Percentiles rank a stretch among this genome's conserved stretches.
Evolutionary conservation across 768 basidiomycete species (phyloP).

Genomic region (Suillus luteus): DNA sequence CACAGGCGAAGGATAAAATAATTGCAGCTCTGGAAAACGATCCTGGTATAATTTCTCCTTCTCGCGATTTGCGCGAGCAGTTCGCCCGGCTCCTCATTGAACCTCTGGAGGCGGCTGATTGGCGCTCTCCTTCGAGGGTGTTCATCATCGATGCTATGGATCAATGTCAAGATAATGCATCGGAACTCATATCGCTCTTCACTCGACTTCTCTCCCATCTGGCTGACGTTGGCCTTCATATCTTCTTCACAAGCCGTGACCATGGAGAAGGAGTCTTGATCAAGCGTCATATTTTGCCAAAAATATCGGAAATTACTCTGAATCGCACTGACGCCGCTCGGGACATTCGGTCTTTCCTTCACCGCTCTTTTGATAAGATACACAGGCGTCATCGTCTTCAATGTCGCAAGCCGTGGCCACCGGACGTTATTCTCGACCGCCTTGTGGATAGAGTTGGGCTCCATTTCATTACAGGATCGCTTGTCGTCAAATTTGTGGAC

Average conservation of each 20-base stretch:
- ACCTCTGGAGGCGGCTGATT: background rate
- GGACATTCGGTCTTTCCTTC: background rate
- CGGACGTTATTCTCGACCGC: background rate
- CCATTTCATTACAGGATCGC: background rate
- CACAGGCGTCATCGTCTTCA: background rate
- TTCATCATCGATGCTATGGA: background rate
- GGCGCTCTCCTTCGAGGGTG: background rate
- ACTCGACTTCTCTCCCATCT: constrained; percentile 2
- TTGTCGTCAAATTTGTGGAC: background rate
- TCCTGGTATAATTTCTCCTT: background rate
- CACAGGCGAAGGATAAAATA: constrained; percentile 1
- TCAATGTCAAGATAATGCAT: background rate
- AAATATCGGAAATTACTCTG: background rate
- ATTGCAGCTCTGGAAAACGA: background rate
- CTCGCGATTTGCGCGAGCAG: constrained; percentile 1
- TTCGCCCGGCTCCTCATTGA: background rate
- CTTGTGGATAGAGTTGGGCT: background rate
- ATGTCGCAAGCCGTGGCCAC: constrained; percentile 1
- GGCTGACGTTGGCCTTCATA: background rate
- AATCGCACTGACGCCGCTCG: rapidly evolving
- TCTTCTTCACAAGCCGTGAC: background rate
- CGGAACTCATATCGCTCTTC: background rate
- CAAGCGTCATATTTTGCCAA: background rate
- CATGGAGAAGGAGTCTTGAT: background rate
- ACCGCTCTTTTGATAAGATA: background rate